These are phyloP conservation scores for Arabis hirsuta DNA, from an alignment of 345 rosid species.

Conservation along the genomic window DNA sequence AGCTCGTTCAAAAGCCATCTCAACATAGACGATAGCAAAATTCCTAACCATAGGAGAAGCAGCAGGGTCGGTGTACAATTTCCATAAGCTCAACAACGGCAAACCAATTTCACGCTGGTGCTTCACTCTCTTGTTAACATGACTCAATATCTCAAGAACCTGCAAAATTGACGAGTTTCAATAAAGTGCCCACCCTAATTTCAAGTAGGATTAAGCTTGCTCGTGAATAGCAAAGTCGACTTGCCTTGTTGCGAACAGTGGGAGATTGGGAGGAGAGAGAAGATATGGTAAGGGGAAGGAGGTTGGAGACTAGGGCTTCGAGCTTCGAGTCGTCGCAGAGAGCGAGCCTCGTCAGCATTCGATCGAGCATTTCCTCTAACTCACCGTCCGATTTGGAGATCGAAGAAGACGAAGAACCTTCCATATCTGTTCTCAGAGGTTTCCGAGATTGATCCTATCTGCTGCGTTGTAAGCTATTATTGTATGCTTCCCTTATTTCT, in stretches of 20 bases:
- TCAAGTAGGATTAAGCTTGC: background rate
- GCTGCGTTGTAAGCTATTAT: background rate
- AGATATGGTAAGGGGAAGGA: constrained; percentile 79
- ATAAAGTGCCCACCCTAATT: background rate
- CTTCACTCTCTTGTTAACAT: constrained; percentile 95
- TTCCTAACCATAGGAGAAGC: constrained; percentile 79
- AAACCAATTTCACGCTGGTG: constrained; percentile 77
- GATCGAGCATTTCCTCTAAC: constrained; percentile 84
- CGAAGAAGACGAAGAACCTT: constrained; percentile 50
- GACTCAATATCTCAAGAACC: constrained; percentile 97
- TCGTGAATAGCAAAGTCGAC: background rate
- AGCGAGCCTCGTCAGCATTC: constrained; percentile 89
- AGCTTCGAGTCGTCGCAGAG: constrained; percentile 90
- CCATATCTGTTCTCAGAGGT: constrained; percentile 44
- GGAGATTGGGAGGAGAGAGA: constrained; percentile 71
- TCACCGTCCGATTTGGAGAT: constrained; percentile 66
- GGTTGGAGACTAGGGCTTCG: constrained; percentile 68
- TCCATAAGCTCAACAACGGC: constrained; percentile 77
- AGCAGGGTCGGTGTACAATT: constrained; percentile 59
- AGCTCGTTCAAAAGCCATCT: constrained; percentile 91
- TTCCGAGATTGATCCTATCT: background rate
- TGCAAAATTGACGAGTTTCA: constrained; percentile 28
- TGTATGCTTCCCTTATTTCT: background rate
- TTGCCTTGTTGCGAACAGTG: constrained; percentile 79
- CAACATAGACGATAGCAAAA: constrained; percentile 86